Evolutionary conservation across 345 rosid genomes (phyloP), one percentile per base, ranked within the genome.

Genomic region (Salix udensis): DNA sequence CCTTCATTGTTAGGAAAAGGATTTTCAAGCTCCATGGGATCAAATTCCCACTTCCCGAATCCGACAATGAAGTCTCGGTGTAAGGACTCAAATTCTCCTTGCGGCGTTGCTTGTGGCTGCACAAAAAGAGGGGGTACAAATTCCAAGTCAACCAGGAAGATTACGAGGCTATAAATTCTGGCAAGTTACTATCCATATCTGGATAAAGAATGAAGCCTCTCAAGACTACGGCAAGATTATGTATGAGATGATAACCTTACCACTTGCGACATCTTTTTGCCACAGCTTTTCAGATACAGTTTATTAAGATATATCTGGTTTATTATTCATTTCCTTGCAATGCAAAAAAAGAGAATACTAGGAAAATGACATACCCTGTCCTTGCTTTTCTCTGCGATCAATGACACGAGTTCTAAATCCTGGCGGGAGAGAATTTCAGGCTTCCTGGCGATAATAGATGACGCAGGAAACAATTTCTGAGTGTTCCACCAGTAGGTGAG

Each of bases 41-140:
- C 77, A 40, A 80, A 80, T 58, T 67, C 83, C 83, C 83, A 80
- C 31, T 13, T 76, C 70, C 83, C 77, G n/a, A 80, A 80, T 71
- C 77, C 83, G 12, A 80, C 46, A 42, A 67, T 80, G 18, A 72
- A 0, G 70, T 80, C 83, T 10, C 74, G 76, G 50, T 76, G 77
- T 28, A 76, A 9, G 37, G 80, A 66, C 52, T 80, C 83, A 15
- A 53, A 80, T 13, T 58, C 65, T 37, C 83, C 83, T 60, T 80
- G 83, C 62, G 53, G 74, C 3, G 42, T 66, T 68, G 53, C 74
- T n/a, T 60, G 46, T 37, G 14, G 34, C 78, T 76, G 74, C 74
- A 37, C 3, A 67, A 74, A 66, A 48, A 19, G n/a, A 16, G 42
- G 36, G 18, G 4, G 5, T 18, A 46, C 7, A 31, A 40, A n/a